These are phyloP conservation scores for Parsonsia alboflavescens DNA, from an alignment of 257 asterid genomes.

Conservation along the genomic window DNA sequence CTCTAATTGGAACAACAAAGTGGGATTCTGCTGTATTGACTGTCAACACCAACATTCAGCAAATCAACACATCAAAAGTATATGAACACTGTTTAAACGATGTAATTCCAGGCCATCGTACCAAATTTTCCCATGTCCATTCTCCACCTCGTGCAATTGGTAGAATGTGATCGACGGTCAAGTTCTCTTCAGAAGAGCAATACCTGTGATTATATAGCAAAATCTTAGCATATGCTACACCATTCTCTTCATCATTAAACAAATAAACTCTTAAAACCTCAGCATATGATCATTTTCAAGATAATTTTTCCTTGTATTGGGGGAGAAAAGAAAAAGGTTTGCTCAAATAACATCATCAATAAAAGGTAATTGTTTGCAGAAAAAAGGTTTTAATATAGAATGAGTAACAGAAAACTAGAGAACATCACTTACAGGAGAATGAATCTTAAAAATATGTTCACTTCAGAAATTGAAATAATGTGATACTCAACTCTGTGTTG, in stretches of 20 bases:
- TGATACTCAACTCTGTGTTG: no score
- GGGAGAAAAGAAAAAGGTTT: background rate
- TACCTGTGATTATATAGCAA: slow-evolving; percentile 39
- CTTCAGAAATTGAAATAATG: no score
- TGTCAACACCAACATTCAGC: background rate
- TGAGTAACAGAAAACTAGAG: background rate
- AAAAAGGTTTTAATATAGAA: background rate
- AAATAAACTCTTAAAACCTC: background rate
- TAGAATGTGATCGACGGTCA: slow-evolving; percentile 78
- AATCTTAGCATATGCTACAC: background rate
- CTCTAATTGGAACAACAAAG: background rate
- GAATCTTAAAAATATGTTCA: no score
- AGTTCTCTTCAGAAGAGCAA: slow-evolving; percentile 65
- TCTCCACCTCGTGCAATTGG: slow-evolving; percentile 86
- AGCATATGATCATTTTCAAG: no score
- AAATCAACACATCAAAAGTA: background rate
- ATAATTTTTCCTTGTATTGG: background rate
- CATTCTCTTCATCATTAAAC: background rate
- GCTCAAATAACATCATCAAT: background rate
- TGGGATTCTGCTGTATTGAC: background rate
- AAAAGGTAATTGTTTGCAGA: background rate
- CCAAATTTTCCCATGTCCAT: slow-evolving; percentile 98
- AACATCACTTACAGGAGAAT: no score
- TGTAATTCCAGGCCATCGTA: slow-evolving; percentile 22
- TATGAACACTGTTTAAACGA: background rate